Evolutionary conservation across 345 rosid species (phyloP).

Genomic region (Linum trigynum): DNA sequence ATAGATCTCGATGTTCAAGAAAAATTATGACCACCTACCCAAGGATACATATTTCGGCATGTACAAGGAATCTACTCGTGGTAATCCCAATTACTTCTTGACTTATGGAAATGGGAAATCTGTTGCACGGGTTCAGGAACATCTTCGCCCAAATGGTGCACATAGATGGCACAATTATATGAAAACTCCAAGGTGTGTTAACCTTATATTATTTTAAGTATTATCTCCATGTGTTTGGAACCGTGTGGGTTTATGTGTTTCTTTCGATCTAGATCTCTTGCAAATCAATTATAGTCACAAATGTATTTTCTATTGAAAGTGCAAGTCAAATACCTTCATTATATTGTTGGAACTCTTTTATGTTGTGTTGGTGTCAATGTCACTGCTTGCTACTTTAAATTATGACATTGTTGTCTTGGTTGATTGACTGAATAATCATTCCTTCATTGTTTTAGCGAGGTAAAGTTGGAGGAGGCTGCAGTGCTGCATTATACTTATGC

Average conservation of each 20-base stretch:
- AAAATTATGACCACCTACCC: conserved; percentile 82
- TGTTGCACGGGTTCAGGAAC: conserved; percentile 82
- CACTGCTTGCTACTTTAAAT: neutral
- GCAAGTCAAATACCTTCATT: neutral
- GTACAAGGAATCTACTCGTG: conserved; percentile 76
- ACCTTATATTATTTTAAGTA: neutral
- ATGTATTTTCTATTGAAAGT: neutral
- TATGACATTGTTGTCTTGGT: neutral
- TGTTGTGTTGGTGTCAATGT: neutral
- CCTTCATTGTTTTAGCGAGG: conserved; percentile 33
- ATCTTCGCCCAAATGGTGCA: conserved; percentile 97
- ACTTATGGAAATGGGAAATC: conserved; percentile 97
- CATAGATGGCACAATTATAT: conserved; percentile 97
- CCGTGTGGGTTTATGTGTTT: too few relatives aligned
- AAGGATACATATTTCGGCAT: conserved; percentile 80
- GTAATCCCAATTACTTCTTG: conserved; percentile 82
- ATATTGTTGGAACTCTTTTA: neutral
- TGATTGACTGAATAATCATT: neutral
- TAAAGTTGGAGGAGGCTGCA: conserved; percentile 80
- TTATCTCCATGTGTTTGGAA: too few relatives aligned
- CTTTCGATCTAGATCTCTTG: too few relatives aligned
- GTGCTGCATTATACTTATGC: conserved; percentile 86
- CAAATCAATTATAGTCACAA: too few relatives aligned
- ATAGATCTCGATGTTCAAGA: conserved; percentile 94
- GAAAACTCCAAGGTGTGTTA: conserved; percentile 58